Evolutionary conservation across 176 grass and related monocot species (phyloP).

Genomic region (Phoenix roebelenii): DNA sequence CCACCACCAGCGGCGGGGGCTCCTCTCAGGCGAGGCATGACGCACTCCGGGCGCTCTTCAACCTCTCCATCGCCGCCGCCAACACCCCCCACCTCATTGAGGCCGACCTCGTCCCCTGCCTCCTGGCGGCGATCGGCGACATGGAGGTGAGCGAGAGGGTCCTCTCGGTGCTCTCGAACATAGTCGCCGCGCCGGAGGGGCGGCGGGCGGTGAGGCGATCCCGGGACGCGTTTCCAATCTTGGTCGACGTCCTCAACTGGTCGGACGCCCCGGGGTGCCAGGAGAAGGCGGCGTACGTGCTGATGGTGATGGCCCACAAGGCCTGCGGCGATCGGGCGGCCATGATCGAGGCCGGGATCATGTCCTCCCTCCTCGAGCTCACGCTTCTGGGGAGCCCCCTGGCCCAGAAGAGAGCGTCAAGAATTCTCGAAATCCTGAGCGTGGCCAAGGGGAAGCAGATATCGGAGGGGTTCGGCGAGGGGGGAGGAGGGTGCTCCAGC

Average conservation of each 20-base stretch:
- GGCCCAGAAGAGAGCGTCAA: slow-evolving; percentile 85
- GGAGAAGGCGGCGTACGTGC: slow-evolving; percentile 80
- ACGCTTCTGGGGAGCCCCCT: slow-evolving; percentile 71
- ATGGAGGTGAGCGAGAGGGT: slow-evolving; percentile 35
- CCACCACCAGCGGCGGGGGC: background rate
- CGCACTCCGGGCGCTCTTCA: slow-evolving; percentile 70
- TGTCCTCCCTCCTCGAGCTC: slow-evolving; percentile 76
- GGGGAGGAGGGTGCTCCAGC: slow-evolving; percentile 3
- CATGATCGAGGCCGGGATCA: slow-evolving; percentile 58
- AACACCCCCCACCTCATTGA: slow-evolving; percentile 59
- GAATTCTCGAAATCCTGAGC: slow-evolving; percentile 67
- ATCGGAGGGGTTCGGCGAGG: slow-evolving; percentile 3
- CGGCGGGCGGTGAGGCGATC: slow-evolving; percentile 45
- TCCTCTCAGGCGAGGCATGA: slow-evolving; percentile 41
- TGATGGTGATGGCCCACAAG: slow-evolving; percentile 94
- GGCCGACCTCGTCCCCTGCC: slow-evolving; percentile 34
- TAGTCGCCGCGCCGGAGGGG: slow-evolving; percentile 53
- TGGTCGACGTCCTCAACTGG: slow-evolving; percentile 86
- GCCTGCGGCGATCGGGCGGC: slow-evolving; percentile 40
- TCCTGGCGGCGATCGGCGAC: slow-evolving; percentile 42
- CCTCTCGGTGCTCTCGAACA: slow-evolving; percentile 70
- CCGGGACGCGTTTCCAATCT: slow-evolving; percentile 30
- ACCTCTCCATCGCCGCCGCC: slow-evolving; percentile 56
- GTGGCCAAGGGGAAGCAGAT: slow-evolving; percentile 71
- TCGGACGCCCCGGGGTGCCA: slow-evolving; percentile 63